A percentile compares a stretch with the other conserved stretches of the same genome.
Conservation (phyloP, 441 rosid genomes). For the Adansonia grandidieri region DNA sequence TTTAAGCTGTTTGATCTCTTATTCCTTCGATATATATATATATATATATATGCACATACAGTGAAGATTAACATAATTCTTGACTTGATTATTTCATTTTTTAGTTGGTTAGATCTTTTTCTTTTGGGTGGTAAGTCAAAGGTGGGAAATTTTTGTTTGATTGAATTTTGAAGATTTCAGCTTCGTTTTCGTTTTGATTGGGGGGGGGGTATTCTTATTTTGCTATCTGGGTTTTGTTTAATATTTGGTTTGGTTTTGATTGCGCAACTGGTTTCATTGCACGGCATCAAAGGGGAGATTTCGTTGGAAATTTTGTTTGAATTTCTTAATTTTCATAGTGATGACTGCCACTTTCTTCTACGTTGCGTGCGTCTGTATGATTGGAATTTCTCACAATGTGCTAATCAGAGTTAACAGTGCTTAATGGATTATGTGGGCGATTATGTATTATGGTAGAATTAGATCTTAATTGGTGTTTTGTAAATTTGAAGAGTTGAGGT, state of each 20-base stretch:
- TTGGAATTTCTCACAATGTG: not conserved
- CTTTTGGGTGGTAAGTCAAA: not conserved
- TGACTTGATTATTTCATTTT: not conserved
- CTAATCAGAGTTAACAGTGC: not conserved
- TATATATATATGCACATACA: too few species aligned
- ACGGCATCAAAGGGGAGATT: constrained; percentile 4
- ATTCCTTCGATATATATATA: not conserved
- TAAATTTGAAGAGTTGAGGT: constrained; percentile 6
- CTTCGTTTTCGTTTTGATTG: not conserved
- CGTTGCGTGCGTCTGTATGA: not conserved
- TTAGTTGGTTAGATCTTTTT: constrained; percentile 28
- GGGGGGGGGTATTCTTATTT: not conserved
- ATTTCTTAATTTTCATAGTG: constrained; percentile 7
- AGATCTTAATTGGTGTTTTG: constrained; percentile 30
- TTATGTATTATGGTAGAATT: not conserved
- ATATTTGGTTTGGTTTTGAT: not conserved
- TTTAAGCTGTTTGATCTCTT: constrained; percentile 11
- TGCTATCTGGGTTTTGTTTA: not conserved
- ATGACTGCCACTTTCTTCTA: not conserved
- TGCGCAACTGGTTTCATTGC: not conserved
- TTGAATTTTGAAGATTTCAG: constrained; percentile 1
- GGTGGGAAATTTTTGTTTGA: not conserved
- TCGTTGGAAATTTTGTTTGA: not conserved
- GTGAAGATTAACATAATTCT: not conserved
- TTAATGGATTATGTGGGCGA: not conserved